Conservation (phyloP, 78 protist species). For the Protostelium mycophagum region DNA sequence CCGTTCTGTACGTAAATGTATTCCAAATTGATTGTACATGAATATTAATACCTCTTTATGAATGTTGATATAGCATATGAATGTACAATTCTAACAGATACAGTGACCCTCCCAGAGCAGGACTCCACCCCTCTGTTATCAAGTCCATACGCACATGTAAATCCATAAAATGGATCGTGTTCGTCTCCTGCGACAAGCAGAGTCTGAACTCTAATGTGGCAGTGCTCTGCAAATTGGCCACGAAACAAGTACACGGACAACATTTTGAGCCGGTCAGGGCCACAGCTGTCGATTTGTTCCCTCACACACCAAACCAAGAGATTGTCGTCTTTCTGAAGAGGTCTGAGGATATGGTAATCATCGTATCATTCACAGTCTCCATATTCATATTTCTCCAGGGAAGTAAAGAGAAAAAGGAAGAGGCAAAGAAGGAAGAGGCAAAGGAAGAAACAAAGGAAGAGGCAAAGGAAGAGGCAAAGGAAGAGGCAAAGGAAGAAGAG, state of each 20-base stretch:
- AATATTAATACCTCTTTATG: too few relatives aligned
- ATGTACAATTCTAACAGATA: background rate
- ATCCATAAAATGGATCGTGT: conserved; percentile 43
- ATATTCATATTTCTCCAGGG: too few relatives aligned
- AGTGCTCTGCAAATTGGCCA: conserved; percentile 54
- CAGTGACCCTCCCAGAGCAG: conserved; percentile 73
- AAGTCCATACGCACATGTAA: conserved; percentile 50
- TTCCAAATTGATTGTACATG: too few relatives aligned
- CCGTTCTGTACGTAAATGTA: background rate
- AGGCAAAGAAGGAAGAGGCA: too few relatives aligned
- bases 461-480: too few relatives aligned
- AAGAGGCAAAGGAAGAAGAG: too few relatives aligned
- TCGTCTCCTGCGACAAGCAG: conserved; percentile 72
- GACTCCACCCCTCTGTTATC: conserved; percentile 66
- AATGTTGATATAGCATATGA: background rate
- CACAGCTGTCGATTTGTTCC: conserved; percentile 81
- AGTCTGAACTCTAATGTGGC: conserved; percentile 36
- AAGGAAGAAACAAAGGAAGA: too few relatives aligned
- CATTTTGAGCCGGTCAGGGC: conserved; percentile 67
- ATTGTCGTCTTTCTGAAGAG: conserved; percentile 70
- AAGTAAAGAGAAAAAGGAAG: too few relatives aligned
- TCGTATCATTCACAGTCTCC: too few relatives aligned
- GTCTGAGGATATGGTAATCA: background rate
- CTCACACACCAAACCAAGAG: conserved; percentile 79
- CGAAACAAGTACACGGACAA: conserved; percentile 20